Evolutionary conservation across 768 basidiomycete species (phyloP).

Genomic region (Cystoderma amianthinum): DNA sequence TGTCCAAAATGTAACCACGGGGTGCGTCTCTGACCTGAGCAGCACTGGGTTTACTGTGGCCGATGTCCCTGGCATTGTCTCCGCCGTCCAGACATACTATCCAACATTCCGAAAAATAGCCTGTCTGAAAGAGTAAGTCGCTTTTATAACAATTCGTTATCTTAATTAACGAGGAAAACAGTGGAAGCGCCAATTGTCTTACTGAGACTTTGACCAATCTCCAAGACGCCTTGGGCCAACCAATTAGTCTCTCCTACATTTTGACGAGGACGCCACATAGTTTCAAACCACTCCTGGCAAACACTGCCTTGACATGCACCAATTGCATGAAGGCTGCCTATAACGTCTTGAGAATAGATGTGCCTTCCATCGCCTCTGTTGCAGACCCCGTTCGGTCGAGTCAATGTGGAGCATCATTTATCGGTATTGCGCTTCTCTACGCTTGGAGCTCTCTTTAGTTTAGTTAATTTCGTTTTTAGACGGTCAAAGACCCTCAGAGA

Average conservation of each 20-base stretch:
- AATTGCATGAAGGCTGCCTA: slow-evolving; percentile 48
- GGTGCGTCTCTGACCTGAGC: slow-evolving; percentile 34
- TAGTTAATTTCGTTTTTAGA: slow-evolving; percentile 18
- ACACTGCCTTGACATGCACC: slow-evolving; percentile 35
- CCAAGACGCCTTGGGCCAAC: slow-evolving; percentile 30
- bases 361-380: slow-evolving; percentile 24
- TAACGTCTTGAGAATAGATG: slow-evolving; percentile 29
- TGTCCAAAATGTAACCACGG: slow-evolving; percentile 42
- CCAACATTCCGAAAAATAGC: slow-evolving; percentile 46
- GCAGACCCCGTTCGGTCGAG: slow-evolving; percentile 19
- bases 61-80: slow-evolving; percentile 17
- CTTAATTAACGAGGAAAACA: slow-evolving; percentile 7
- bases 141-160: neutral
- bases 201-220: slow-evolving; percentile 50
- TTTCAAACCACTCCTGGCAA: slow-evolving; percentile 17
- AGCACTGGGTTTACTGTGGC: slow-evolving; percentile 17
- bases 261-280: slow-evolving; percentile 9
- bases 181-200: slow-evolving; percentile 40
- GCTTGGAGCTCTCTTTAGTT: neutral
- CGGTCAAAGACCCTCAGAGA: slow-evolving; percentile 26
- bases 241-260: slow-evolving; percentile 26
- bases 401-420: slow-evolving; percentile 47
- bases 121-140: slow-evolving; percentile 62
- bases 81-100: slow-evolving; percentile 45
- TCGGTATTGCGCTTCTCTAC: slow-evolving; percentile 27